These are phyloP conservation scores for Oryza longistaminata DNA, from an alignment of 176 grass and related monocot species.

Conservation along the genomic window DNA sequence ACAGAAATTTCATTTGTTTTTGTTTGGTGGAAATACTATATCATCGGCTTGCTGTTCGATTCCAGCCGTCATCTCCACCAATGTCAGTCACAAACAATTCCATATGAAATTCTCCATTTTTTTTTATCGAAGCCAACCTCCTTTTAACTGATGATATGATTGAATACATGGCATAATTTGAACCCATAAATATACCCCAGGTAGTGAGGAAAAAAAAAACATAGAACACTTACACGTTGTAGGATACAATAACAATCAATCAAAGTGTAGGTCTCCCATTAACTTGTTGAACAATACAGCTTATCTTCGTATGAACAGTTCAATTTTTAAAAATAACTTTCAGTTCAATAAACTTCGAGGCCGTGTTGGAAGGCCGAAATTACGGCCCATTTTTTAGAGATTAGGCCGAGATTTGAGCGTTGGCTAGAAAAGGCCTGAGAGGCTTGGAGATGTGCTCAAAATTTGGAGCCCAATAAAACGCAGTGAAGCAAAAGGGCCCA, in stretches of 20 bases:
- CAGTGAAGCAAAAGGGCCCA: neutral
- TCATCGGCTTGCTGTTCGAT: constrained; percentile 25
- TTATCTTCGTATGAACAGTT: neutral
- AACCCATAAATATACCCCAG: neutral
- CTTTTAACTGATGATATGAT: neutral
- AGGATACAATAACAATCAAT: neutral
- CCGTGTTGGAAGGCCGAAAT: neutral
- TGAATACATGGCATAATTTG: neutral
- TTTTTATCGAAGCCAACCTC: constrained; percentile 25
- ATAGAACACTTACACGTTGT: neutral
- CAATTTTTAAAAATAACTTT: too few relatives aligned
- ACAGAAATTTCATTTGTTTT: neutral
- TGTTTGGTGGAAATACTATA: neutral
- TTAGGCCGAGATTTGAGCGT: neutral
- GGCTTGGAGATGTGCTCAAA: neutral
- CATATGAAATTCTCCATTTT: neutral
- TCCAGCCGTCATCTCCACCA: constrained; percentile 22
- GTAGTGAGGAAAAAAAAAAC: neutral
- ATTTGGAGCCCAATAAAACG: neutral
- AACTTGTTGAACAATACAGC: neutral
- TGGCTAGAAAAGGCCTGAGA: neutral
- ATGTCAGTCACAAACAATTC: neutral
- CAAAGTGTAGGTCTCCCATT: neutral
- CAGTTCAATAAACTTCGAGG: neutral
- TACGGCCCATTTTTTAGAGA: neutral